phyloP scores from a whole-genome alignment of 2,329 filamentous ascomycete genomes.

The Talaromyces sp. region DNA sequence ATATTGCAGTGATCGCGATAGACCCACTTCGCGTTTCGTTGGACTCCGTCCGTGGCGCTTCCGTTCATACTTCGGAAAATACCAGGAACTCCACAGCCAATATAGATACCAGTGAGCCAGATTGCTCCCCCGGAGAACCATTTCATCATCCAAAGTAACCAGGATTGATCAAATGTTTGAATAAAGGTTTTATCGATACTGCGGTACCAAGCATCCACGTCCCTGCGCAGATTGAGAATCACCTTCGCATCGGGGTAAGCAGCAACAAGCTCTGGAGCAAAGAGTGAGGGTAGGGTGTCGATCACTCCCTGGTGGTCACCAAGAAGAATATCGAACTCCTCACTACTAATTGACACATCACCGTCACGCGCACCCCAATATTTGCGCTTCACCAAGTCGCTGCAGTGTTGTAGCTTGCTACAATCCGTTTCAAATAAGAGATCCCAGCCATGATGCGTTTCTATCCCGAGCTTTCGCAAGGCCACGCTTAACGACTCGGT shows the following conservation, averaged over 20 bases:
- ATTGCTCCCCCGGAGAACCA: too few relatives aligned
- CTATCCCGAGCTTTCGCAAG: conserved; percentile 25
- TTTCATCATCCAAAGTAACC: too few relatives aligned
- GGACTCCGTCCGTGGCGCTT: too few relatives aligned
- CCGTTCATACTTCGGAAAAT: too few relatives aligned
- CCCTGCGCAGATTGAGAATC: not conserved
- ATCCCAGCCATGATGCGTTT: conserved; percentile 27
- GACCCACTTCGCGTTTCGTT: too few relatives aligned
- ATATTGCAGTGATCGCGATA: too few relatives aligned
- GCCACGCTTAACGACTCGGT: conserved; percentile 28
- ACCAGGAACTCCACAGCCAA: too few relatives aligned
- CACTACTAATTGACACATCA: conserved; percentile 9
- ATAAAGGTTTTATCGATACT: too few relatives aligned
- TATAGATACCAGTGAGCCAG: too few relatives aligned
- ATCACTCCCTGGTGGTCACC: not conserved
- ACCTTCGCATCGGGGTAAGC: conserved; percentile 2
- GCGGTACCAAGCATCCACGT: too few relatives aligned
- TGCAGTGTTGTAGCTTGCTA: conserved; percentile 13
- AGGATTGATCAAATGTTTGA: too few relatives aligned
- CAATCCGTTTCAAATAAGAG: conserved; percentile 13
- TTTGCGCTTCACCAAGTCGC: conserved; percentile 12
- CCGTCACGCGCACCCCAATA: conserved; percentile 13
- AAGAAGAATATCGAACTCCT: not conserved
- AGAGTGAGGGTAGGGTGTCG: not conserved
- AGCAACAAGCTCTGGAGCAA: not conserved